A percentile compares a stretch with the other conserved stretches of the same genome.
These are phyloP conservation scores for Collybia sp. DNA, from an alignment of 768 basidiomycete genomes.

Conservation along the genomic window DNA sequence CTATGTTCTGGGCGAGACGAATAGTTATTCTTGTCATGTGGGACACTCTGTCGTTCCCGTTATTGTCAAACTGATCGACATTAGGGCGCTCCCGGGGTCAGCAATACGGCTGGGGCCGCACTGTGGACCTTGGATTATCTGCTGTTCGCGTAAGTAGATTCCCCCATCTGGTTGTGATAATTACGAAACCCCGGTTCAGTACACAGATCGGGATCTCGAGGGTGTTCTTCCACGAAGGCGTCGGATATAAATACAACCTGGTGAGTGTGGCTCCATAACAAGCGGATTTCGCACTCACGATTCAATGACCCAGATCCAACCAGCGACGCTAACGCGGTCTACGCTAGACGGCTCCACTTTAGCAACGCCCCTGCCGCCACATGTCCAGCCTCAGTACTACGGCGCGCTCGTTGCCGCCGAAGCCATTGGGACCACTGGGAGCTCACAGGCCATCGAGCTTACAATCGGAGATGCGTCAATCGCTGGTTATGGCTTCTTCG, in stretches of 20 bases:
- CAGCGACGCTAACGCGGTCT: conserved; percentile 50
- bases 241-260: conserved; percentile 71
- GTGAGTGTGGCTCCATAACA: conserved; percentile 23
- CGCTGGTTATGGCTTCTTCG: conserved; percentile 62
- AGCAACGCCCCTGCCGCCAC: conserved; percentile 45
- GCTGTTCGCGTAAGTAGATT: conserved; percentile 41
- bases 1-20: conserved; percentile 65
- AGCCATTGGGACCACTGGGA: conserved; percentile 43
- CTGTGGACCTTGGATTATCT: conserved; percentile 67
- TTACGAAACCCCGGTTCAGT: conserved; percentile 3
- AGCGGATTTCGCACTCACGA: background rate
- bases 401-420: conserved; percentile 57
- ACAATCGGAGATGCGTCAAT: conserved; percentile 37
- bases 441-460: conserved; percentile 41
- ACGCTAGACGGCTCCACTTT: conserved; percentile 50
- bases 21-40: conserved; percentile 45
- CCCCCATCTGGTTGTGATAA: background rate
- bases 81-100: conserved; percentile 50
- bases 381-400: conserved; percentile 66
- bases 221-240: conserved; percentile 62
- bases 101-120: conserved; percentile 67
- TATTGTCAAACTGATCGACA: background rate
- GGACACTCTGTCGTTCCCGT: conserved; percentile 3
- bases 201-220: conserved; percentile 42
- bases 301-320: conserved; percentile 61